Evolutionary conservation across 208 protist species (phyloP).

Genomic region (Phytomonas serpens): DNA sequence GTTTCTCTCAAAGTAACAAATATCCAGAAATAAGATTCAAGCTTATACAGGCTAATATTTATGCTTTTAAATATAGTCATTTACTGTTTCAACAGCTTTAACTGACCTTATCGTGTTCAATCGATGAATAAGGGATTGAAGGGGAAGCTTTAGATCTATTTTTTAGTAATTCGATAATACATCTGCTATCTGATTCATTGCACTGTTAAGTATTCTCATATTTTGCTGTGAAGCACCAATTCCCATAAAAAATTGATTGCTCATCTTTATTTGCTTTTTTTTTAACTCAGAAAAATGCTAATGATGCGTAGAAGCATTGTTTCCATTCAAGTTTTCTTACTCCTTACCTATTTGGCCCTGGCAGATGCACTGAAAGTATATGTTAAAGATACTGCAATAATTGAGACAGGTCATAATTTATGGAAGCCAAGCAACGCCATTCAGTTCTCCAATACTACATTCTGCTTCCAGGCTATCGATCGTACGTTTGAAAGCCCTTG

Average conservation of each 20-base stretch:
- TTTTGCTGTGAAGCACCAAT: neutral
- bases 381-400: neutral
- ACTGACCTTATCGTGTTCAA: neutral
- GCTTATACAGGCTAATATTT: constrained; percentile 4
- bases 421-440: constrained; percentile 13
- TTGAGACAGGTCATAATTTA: constrained; percentile 9
- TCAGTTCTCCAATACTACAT: constrained; percentile 27
- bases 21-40: constrained; percentile 41
- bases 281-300: constrained; percentile 7
- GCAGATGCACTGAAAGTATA: constrained; percentile 21
- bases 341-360: constrained; percentile 5
- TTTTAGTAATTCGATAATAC: neutral
- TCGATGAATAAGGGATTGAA: neutral
- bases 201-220: neutral
- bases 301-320: neutral
- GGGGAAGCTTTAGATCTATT: neutral
- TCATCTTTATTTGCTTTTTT: neutral
- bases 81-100: constrained; percentile 5
- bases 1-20: constrained; percentile 80
- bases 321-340: constrained; percentile 10
- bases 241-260: neutral
- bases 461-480: constrained; percentile 20
- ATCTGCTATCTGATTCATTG: neutral
- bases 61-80: constrained; percentile 14
- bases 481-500: neutral